Base-by-base conservation (phyloP, 2,329 filamentous ascomycete genomes). In the Trichoderma aggressivum region DNA sequence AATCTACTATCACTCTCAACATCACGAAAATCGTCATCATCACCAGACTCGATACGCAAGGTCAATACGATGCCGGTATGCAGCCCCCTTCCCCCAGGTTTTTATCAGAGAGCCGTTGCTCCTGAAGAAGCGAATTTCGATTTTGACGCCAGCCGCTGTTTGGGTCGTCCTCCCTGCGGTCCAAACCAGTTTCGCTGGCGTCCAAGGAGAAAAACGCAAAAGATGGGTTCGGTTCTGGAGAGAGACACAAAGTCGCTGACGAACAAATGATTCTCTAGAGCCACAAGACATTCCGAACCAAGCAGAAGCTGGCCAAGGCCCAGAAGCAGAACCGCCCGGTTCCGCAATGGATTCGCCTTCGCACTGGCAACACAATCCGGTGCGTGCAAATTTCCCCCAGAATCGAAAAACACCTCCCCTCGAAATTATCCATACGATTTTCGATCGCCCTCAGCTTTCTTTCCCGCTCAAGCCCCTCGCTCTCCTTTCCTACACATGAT, bases 311-410 rank as follows among this genome's bases (percentile, higher is more conserved):
- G 89, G 96, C 96, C 84, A 98, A 95, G 90, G 96, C 96, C 84
- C 95, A 98, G 90, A 98, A 97, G 91, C 95, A 98, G 90, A 99
- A 99, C 92, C 92, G 96, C 85, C 96, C 96, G 80, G 98, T 99
- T 85, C 96, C 96, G 78, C 96, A 99, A 90, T 99, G 96, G 96
- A 98, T 99, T 85, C 92, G 96, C 84, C 91, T 99, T 83, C 92
- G 95, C 85, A 98, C 96, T 81, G 92, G 91, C 86, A 99, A 99
- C 91, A 98, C 94, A 87, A 98, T 99, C 89, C 93, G 95, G 96
- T 99, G 94, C 87, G 91, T 86, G 76, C 71, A 66, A 58, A 47
- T 64, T 65, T n/a, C 56, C n/a, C 56, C n/a, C 7, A 43, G 28
- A 60, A 24, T 36, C 62, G 26, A 50, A 7, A 11, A 16, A 34